Base-by-base conservation (phyloP, 495 filamentous ascomycete species). In the Bombardia bombarda region DNA sequence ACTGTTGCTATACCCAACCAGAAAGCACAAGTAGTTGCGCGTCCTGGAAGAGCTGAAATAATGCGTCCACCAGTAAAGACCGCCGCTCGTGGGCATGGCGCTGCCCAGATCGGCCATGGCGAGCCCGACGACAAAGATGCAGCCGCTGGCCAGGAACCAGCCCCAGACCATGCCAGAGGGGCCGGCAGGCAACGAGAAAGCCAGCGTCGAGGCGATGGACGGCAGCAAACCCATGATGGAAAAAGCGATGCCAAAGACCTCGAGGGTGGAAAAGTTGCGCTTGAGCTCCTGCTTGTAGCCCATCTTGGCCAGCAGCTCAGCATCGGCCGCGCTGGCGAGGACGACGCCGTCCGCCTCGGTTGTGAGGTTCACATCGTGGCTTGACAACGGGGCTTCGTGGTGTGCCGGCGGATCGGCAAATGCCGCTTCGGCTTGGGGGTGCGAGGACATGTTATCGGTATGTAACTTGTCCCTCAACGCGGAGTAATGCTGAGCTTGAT, bases 191-290 rank as follows among this genome's bases (percentile, higher is more conserved):
- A 84, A 67, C 1, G 77, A 80, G 49, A 82, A 86, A 2, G 77
- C 55, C 18, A 86, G 59, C 0, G 79, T 83, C 10, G 74, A 75
- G 3, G 81, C 79, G 48, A 86, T 84, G 2, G 80, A 84, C 0
- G 80, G 80, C n/a, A 86, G 60, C 8, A 86, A 62, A 7, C 80
- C 80, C 79, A 86, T 86, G 44, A 86, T 86, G 49, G 72, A 78
- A 50, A 86, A 86, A 0, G 80, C 80, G 42, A 86, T 80, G 17
- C 79, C 81, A 47, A 85, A 85, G 24, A 85, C 70, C 56, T 85
- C 76, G 20, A 83, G 51, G 45, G 76, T 77, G 8, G 73, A 77
- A 45, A 83, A 85, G 43, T 82, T 80, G 3, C 81, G 70, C 10
- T 76, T 68, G 34, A 85, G 61, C 56, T 85, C 81, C 58, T 85